Evolutionary conservation across 768 basidiomycete species (phyloP).

Genomic region (Hortiboletus flavorubellus): DNA sequence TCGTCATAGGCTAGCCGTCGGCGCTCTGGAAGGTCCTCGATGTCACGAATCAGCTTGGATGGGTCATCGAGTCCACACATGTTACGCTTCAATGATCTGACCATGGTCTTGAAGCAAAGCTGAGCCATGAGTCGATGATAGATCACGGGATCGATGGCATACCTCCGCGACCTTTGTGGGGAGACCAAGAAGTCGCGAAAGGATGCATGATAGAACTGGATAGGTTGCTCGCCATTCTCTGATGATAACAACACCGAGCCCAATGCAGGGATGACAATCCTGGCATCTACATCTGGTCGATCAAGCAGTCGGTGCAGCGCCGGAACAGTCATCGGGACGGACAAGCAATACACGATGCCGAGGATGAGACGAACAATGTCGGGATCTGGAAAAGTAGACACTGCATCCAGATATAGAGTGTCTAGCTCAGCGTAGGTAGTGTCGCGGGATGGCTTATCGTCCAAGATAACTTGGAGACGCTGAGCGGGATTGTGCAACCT

Average conservation of each 20-base stretch:
- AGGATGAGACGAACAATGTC: slow-evolving; percentile 17
- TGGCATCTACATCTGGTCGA: slow-evolving; percentile 13
- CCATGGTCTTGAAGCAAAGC: slow-evolving; percentile 17
- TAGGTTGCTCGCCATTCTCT: slow-evolving; percentile 9
- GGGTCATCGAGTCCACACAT: slow-evolving; percentile 18
- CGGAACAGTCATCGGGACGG: slow-evolving; percentile 12
- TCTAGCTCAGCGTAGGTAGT: slow-evolving; percentile 16
- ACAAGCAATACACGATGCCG: slow-evolving; percentile 16
- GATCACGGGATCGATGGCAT: neutral
- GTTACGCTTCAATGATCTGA: slow-evolving; percentile 8
- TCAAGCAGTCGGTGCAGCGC: slow-evolving; percentile 9
- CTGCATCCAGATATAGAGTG: slow-evolving; percentile 13
- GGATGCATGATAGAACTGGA: slow-evolving; percentile 22
- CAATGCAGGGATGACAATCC: slow-evolving; percentile 19
- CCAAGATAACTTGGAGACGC: slow-evolving; percentile 14
- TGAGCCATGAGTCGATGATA: slow-evolving; percentile 19
- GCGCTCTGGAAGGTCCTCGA: slow-evolving; percentile 12
- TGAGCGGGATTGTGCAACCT: slow-evolving; percentile 15
- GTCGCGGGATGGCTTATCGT: slow-evolving; percentile 3
- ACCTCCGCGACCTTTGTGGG: slow-evolving; percentile 13
- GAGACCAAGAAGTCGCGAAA: slow-evolving; percentile 18
- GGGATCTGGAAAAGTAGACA: slow-evolving; percentile 14
- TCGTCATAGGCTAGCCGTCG: slow-evolving; percentile 6
- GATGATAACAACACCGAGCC: slow-evolving; percentile 15
- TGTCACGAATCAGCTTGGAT: slow-evolving; percentile 10